Evolutionary conservation across 305 asterid species (phyloP).

Genomic region (Solanum aculeatissimum): DNA sequence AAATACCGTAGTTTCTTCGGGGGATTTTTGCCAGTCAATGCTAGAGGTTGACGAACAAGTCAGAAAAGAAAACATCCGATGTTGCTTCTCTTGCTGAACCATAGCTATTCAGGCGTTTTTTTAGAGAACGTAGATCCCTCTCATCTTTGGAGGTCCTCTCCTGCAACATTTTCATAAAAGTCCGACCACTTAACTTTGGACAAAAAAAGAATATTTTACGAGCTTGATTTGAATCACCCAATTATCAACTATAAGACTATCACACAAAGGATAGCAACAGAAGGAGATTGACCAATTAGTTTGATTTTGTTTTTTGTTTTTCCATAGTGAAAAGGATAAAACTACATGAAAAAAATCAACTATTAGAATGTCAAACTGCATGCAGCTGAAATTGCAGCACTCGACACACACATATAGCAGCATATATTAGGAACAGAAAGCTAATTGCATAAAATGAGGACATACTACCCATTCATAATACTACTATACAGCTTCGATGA

Average conservation of each 20-base stretch:
- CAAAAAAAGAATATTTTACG: not conserved
- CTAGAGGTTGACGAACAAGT: conserved; percentile 8
- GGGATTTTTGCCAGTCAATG: not conserved
- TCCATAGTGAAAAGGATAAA: not conserved
- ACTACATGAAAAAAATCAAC: not conserved
- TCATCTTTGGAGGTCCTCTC: conserved; percentile 54
- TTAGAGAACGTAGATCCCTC: conserved; percentile 69
- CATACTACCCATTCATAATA: not conserved
- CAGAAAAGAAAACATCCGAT: conserved; percentile 53
- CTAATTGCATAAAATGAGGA: not conserved
- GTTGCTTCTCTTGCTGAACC: conserved; percentile 67
- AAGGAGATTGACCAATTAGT: not conserved
- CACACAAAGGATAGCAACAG: not conserved
- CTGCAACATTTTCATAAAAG: conserved; percentile 18
- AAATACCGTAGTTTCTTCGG: not conserved
- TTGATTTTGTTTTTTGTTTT: not conserved
- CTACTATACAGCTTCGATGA: not conserved
- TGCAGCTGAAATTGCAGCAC: not conserved
- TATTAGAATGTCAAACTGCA: not conserved
- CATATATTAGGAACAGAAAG: not conserved
- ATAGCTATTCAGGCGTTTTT: conserved; percentile 51
- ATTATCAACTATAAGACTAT: not conserved
- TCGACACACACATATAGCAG: not conserved
- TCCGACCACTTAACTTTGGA: not conserved
- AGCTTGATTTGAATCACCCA: not conserved